phyloP scores from a whole-genome alignment of 2,329 filamentous ascomycete species.

The Fusarium napiforme region DNA sequence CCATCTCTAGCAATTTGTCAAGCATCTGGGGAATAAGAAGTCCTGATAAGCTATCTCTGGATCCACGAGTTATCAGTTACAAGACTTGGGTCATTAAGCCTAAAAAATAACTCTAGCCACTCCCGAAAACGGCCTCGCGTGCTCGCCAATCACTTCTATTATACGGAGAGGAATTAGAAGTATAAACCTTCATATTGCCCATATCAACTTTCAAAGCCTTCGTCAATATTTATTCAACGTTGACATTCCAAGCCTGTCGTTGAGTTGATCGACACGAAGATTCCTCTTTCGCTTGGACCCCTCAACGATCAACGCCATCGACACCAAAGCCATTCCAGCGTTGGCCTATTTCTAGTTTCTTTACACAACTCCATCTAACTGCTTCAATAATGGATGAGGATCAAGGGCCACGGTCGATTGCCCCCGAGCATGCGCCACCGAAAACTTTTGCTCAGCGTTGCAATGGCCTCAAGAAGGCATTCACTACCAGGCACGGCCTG shows the following conservation, averaged over 20 bases:
- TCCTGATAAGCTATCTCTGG: constrained; percentile 45
- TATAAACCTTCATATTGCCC: constrained; percentile 24
- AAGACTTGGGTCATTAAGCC: constrained; percentile 33
- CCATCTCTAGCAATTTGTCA: constrained; percentile 31
- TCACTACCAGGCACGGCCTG: constrained; percentile 75
- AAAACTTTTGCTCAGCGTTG: constrained; percentile 46
- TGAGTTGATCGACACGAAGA: constrained; percentile 9
- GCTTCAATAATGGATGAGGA: constrained; percentile 64
- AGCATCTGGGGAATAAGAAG: constrained; percentile 18
- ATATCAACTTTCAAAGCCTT: constrained; percentile 2
- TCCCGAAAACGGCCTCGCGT: constrained; percentile 35
- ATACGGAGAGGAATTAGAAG: constrained; percentile 8
- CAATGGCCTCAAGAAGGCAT: constrained; percentile 50
- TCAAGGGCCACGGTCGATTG: constrained; percentile 62
- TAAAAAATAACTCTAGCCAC: constrained; percentile 26
- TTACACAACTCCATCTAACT: constrained; percentile 12
- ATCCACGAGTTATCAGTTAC: constrained; percentile 35
- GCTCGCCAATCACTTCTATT: constrained; percentile 10
- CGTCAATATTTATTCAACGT: not conserved
- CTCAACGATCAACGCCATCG: constrained; percentile 7
- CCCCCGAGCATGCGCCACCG: constrained; percentile 51
- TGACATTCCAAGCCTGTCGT: not conserved
- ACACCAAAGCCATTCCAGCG: not conserved
- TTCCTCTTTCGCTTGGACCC: constrained; percentile 10
- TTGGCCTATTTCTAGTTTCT: constrained; percentile 5